Conservation (phyloP, 169 alveolate species). For the Eimeria acervulina region DNA sequence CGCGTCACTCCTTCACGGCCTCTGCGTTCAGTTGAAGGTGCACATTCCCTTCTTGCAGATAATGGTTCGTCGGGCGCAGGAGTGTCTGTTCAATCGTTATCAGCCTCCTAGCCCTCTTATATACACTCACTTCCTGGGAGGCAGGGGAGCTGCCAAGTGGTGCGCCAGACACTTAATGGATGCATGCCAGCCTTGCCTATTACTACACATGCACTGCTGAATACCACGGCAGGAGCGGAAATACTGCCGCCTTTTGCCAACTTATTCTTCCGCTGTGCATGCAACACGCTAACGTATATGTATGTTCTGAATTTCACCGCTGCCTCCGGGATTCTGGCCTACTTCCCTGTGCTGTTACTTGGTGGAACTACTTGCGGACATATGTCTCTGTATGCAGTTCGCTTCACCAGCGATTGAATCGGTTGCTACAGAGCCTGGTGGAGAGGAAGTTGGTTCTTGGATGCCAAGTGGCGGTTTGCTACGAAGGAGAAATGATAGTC, state of each 20-base stretch:
- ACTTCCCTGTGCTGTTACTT: neutral
- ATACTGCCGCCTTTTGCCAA: neutral
- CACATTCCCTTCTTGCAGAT: conserved; percentile 89
- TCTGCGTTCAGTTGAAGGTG: conserved; percentile 89
- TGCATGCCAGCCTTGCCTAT: neutral
- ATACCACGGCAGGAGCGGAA: neutral
- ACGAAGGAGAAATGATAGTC: conserved; percentile 82
- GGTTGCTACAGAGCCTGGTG: conserved; percentile 72
- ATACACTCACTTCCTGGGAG: conserved; percentile 75
- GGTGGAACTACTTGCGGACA: neutral
- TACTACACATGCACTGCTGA: neutral
- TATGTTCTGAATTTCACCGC: neutral
- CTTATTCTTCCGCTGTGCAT: neutral
- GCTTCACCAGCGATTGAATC: conserved; percentile 79
- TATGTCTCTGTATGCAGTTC: conserved; percentile 28
- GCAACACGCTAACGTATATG: neutral
- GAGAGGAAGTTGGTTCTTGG: conserved; percentile 83
- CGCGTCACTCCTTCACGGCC: conserved; percentile 91
- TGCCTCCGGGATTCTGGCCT: neutral
- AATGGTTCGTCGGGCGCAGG: conserved; percentile 89
- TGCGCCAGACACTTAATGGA: neutral
- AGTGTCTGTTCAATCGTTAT: conserved; percentile 83
- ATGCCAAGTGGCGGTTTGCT: conserved; percentile 86
- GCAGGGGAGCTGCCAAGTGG: conserved; percentile 71
- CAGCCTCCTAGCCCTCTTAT: conserved; percentile 80